Base-by-base conservation (phyloP, 2,329 filamentous ascomycete species). In the Botrytis sinoallii region DNA sequence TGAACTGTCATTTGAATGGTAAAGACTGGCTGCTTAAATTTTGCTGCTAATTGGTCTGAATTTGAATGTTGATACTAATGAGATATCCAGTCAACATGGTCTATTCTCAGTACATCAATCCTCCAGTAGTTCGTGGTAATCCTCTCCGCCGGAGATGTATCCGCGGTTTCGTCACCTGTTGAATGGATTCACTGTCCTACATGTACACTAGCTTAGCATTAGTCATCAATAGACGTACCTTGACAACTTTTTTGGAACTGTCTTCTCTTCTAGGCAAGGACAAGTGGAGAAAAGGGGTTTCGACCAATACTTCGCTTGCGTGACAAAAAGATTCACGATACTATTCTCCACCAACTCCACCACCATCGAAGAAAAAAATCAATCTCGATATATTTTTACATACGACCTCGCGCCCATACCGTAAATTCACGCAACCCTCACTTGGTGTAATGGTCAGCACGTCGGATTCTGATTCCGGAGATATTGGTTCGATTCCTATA, bases 401-500 rank as follows among this genome's bases (percentile, higher is more conserved):
- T 29, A 57, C 2, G 3, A 0, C 4, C 6, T 9, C 3, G n/a
- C 0, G 14, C 4, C n/a, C 12, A 9, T 8, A 32, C 18, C 6
- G 1, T 9, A 3, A 32, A 14, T 7, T 48, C 46, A 0, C 3
- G 20, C 0, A 46, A 3, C 2, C 63, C 63, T 67, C 46, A 52
- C 46, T 55, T 67, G 60, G 60, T 71, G 63, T 72, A 72, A 72
- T 60, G 70, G 63, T 72, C 42, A 72, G 70, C 70, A 68, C 63
- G 32, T 69, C 71, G 71, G 71, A 72, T 72, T 72, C 71, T 72
- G 71, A 72, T 72, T 72, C 71, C 63, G 71, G 71, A 72, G 71
- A 72, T 72, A 60, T 72, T 72, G 71, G 71, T 69, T 69, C 64
- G 71, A 72, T 72, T 72, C 71, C 71, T 72, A 72, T 72, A 57